Conservation (phyloP, 2,329 filamentous ascomycete genomes). For the Neopestalotiopsis clavispora region DNA sequence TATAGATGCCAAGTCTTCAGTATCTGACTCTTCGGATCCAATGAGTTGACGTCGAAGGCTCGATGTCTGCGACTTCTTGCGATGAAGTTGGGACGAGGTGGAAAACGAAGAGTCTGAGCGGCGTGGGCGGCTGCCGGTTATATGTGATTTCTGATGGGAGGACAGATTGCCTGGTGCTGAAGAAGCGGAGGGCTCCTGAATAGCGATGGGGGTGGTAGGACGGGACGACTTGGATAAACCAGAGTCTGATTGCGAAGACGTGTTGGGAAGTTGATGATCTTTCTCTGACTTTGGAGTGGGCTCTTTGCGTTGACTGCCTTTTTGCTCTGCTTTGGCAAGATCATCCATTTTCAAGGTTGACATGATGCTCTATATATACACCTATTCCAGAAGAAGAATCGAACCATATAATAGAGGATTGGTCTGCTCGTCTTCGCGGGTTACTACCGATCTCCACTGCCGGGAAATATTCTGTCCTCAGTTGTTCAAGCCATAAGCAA, state of each 20-base stretch:
- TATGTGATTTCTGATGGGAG: not conserved
- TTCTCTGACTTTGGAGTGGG: not conserved
- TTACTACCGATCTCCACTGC: slow-evolving; percentile 1
- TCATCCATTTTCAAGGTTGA: not conserved
- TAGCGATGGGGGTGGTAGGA: not conserved
- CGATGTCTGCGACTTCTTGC: not conserved
- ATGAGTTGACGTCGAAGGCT: not conserved
- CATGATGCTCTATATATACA: slow-evolving; percentile 1
- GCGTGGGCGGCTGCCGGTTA: not conserved
- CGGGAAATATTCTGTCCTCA: not conserved
- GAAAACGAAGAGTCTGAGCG: not conserved
- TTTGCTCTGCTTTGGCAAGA: not conserved
- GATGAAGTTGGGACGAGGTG: not conserved
- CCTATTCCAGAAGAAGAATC: not conserved
- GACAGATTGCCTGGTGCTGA: not conserved
- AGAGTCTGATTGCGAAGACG: not conserved
- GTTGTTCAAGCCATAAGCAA: not conserved
- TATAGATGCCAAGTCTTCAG: not conserved
- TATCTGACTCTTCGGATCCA: not conserved
- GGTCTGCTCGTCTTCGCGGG: not conserved
- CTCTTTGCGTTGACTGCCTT: not conserved
- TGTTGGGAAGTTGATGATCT: not conserved
- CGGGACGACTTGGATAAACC: not conserved
- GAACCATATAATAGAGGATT: not conserved
- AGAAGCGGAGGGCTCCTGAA: not conserved